Percentiles rank a stretch among this genome's conserved stretches.
Conservation (phyloP, 148 eudicot genomes). For the Heliamphora exappendiculata region DNA sequence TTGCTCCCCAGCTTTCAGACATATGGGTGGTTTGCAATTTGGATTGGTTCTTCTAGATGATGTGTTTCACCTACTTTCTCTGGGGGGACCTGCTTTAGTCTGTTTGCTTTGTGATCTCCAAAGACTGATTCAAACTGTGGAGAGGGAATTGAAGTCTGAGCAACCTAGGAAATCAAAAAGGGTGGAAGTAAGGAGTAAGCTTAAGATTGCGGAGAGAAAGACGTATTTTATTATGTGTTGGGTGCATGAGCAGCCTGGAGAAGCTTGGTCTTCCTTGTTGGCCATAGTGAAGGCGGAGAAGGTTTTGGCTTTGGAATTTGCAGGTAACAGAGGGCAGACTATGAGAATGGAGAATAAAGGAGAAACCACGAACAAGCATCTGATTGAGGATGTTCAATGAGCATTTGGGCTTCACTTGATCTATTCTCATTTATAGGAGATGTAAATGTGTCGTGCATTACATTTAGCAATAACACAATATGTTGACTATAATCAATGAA, state of each 20-base stretch:
- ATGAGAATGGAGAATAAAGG: constrained; percentile 19
- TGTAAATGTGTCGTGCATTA: background rate
- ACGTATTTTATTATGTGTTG: constrained; percentile 76
- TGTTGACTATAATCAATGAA: background rate
- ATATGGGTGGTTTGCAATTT: constrained; percentile 69
- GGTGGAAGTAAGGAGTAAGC: constrained; percentile 42
- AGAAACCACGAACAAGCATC: constrained; percentile 27
- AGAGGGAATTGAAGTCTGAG: constrained; percentile 49
- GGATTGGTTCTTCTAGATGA: constrained; percentile 72
- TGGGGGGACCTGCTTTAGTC: constrained; percentile 54
- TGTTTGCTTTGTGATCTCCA: constrained; percentile 61
- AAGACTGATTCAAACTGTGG: constrained; percentile 49
- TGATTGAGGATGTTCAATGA: constrained; percentile 54
- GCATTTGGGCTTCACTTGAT: too few species aligned
- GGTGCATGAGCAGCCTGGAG: constrained; percentile 70
- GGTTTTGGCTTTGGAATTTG: constrained; percentile 41
- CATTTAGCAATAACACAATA: background rate
- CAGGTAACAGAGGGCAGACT: constrained; percentile 20
- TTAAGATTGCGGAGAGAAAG: constrained; percentile 66
- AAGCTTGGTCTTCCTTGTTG: constrained; percentile 59
- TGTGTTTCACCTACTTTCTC: constrained; percentile 31
- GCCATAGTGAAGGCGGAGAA: constrained; percentile 55
- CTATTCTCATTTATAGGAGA: background rate
- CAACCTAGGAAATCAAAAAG: constrained; percentile 33
- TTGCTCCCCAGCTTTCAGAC: constrained; percentile 64